Evolutionary conservation across 371 early-diverging fungal species (phyloP).

Genomic region (Nosema muscidifuracis): DNA sequence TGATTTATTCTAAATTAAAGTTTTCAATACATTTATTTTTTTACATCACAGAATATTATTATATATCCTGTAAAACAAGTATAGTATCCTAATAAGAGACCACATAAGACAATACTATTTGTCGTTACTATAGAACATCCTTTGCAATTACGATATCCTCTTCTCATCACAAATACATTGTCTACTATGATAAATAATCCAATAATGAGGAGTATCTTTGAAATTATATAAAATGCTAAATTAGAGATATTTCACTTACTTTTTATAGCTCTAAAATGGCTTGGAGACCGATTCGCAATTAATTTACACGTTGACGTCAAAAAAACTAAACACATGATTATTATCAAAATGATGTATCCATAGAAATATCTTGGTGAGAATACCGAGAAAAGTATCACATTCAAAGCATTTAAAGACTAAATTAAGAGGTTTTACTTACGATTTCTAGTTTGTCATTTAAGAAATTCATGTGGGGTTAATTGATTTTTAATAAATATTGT

Average conservation of each 20-base stretch:
- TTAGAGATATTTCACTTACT: constrained; percentile 28
- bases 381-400: constrained; percentile 2
- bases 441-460: constrained; percentile 31
- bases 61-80: neutral
- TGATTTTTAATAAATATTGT: too few relatives aligned
- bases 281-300: neutral
- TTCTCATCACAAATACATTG: constrained; percentile 42
- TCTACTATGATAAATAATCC: constrained; percentile 38
- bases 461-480: neutral
- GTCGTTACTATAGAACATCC: constrained; percentile 2
- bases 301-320: constrained; percentile 9
- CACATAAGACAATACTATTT: neutral
- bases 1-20: constrained; percentile 9
- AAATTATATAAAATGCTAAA: constrained; percentile 29
- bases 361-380: constrained; percentile 21
- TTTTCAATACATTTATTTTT: neutral
- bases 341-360: constrained; percentile 15
- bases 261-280: constrained; percentile 16
- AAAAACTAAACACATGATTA: neutral
- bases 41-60: neutral
- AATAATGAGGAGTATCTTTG: constrained; percentile 23
- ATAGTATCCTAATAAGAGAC: neutral
- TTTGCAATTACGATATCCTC: constrained; percentile 31
- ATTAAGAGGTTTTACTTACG: constrained; percentile 30
- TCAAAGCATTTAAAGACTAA: neutral